Evolutionary conservation across 2,329 filamentous ascomycete genomes (phyloP).

Genomic region (Claviceps africana): DNA sequence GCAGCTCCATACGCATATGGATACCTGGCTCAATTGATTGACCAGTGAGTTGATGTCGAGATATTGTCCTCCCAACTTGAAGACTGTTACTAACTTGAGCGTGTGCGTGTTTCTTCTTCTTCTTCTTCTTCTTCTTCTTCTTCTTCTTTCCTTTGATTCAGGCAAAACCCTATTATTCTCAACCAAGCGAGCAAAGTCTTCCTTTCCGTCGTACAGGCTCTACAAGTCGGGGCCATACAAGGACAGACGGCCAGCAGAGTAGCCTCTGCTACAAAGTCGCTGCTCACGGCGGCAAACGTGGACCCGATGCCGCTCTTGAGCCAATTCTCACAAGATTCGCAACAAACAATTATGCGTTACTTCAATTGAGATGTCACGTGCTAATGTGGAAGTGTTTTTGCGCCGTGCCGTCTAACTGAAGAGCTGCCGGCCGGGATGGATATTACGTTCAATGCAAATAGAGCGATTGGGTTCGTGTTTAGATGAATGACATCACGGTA

Average conservation of each 20-base stretch:
- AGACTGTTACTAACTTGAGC: constrained; percentile 13
- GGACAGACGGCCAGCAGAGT: constrained; percentile 69
- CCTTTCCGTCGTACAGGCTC: constrained; percentile 68
- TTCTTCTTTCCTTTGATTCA: constrained; percentile 26
- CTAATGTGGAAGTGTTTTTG: neutral
- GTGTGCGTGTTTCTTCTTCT: neutral
- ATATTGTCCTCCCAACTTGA: neutral
- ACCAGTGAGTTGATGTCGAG: constrained; percentile 57
- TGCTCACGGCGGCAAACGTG: constrained; percentile 59
- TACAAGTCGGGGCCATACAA: constrained; percentile 81
- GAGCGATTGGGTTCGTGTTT: neutral
- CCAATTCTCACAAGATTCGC: constrained; percentile 64
- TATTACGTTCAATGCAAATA: neutral
- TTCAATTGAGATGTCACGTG: constrained; percentile 42
- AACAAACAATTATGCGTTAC: constrained; percentile 64
- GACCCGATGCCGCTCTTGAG: constrained; percentile 64
- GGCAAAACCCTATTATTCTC: constrained; percentile 73
- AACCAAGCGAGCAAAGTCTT: constrained; percentile 71
- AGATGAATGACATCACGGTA: neutral
- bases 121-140: too few species aligned
- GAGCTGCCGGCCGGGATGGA: neutral
- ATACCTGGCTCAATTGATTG: constrained; percentile 81
- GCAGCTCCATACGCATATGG: constrained; percentile 91
- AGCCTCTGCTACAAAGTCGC: constrained; percentile 60
- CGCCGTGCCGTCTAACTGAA: too few species aligned